Evolutionary conservation across 768 basidiomycete species (phyloP), one percentile per base, ranked within the genome.

Genomic region (Kwoniella mangroviensis): DNA sequence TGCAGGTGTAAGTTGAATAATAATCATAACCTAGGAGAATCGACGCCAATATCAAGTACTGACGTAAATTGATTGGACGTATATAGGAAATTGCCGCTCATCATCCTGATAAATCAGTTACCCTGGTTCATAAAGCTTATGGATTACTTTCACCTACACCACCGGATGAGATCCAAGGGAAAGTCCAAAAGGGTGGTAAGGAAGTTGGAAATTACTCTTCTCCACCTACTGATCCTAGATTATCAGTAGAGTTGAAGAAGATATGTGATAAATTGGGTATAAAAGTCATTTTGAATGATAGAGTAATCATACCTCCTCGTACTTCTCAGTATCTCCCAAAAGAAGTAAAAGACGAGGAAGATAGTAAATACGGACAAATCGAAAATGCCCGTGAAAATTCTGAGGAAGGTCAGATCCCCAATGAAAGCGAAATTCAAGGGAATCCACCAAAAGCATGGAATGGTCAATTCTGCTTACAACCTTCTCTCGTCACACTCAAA

Each of bases 61-160:
- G n/a, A 19, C 41, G 10, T 11, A 9, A 9, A 28, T 58, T 17
- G 12, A n/a, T 10, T 19, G 26, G 19, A 19, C 12, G n/a, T 57
- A 24, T 56, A 5, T 55, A 78, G 76, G 80, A 81, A 65, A 65
- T 81, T 34, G 71, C 71, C 5, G 68, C 75, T 11, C 52, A 54
- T 41, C 68, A 76, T 65, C 76, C 77, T 4, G 59, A 63, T 15
- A 78, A 73, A 45, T 60, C 60, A 26, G 77, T 82, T 61, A 81
- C 81, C 11, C 66, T 82, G 34, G 69, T 82, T 21, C 80, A 81
- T 60, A 65, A 68, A 43, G 56, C 62, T 12, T n/a, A 65, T 6
- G 52, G 56, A 12, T 55, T 76, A 54, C 49, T 76, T 53, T 43
- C 53, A 26, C 65, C 65, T 21, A 67, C 65, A 12, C 40, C 55